phyloP scores from a whole-genome alignment of 805 yeast species.

The Starmerella stigmatis region DNA sequence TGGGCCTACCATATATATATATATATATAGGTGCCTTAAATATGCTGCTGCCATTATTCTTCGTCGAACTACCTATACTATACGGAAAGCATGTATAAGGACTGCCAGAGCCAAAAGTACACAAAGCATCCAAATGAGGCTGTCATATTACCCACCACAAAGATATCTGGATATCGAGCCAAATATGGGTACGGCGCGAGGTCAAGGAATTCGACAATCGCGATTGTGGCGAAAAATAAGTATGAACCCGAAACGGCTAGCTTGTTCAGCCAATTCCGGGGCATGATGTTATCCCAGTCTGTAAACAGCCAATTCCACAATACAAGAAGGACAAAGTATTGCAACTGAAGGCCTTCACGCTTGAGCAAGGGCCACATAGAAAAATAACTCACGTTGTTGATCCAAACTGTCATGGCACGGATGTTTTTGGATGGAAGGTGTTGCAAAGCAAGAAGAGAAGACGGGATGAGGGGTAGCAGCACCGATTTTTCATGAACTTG shows the following conservation, averaged over 20 bases:
- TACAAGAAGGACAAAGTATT: conserved; percentile 51
- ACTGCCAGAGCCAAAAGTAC: conserved; percentile 72
- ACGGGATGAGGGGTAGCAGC: conserved; percentile 76
- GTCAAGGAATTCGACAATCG: conserved; percentile 40
- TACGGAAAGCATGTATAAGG: conserved; percentile 15
- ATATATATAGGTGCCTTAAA: too few species aligned
- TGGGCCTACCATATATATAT: too few species aligned
- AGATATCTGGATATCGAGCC: conserved; percentile 60
- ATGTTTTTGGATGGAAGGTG: conserved; percentile 44
- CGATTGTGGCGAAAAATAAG: conserved; percentile 41
- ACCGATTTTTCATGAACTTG: conserved; percentile 95
- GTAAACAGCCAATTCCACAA: conserved; percentile 60
- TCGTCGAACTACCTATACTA: neutral
- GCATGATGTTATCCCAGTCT: conserved; percentile 31
- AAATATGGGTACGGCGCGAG: conserved; percentile 40
- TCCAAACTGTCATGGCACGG: conserved; percentile 74
- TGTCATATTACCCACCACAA: conserved; percentile 67
- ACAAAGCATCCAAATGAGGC: conserved; percentile 67
- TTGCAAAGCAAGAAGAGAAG: conserved; percentile 46
- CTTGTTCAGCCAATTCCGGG: conserved; percentile 42
- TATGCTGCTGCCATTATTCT: too few species aligned
- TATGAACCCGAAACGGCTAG: conserved; percentile 45
- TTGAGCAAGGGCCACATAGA: conserved; percentile 80
- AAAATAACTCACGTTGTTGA: conserved; percentile 71
- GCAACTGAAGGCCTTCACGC: conserved; percentile 63